These are phyloP conservation scores for Cryptosporidium parvum DNA, from an alignment of 169 alveolate species.

Conservation along the genomic window DNA sequence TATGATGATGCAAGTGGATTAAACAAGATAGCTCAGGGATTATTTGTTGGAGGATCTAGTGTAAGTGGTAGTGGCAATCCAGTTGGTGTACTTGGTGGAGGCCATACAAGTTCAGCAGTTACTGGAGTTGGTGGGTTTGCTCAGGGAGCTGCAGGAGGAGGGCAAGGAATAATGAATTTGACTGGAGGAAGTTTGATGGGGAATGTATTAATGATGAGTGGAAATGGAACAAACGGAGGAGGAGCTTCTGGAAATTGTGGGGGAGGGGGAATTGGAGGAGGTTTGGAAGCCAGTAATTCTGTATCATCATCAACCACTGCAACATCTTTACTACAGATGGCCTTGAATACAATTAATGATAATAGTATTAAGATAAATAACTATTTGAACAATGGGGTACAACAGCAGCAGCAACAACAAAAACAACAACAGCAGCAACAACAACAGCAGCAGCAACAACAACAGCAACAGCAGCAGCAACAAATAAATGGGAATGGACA, in stretches of 20 bases:
- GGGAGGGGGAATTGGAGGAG: background rate
- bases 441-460: background rate
- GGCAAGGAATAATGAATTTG: constrained; percentile 8
- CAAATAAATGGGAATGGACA: background rate
- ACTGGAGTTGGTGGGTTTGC: background rate
- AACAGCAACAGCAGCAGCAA: no score
- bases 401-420: background rate
- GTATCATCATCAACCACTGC: constrained; percentile 18
- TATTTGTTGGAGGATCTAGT: constrained; percentile 7
- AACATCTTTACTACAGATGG: constrained; percentile 53
- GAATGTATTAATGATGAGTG: constrained; percentile 24
- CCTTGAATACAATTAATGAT: constrained; percentile 59
- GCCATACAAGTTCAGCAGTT: background rate
- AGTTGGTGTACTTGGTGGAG: background rate
- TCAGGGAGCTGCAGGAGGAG: constrained; percentile 9
- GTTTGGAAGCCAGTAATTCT: background rate
- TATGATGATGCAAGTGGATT: background rate
- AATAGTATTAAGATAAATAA: constrained; percentile 45
- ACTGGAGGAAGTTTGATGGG: constrained; percentile 21
- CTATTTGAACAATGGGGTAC: background rate
- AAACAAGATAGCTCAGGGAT: constrained; percentile 23
- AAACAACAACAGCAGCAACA: no score
- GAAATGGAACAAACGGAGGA: background rate
- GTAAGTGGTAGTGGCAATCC: background rate
- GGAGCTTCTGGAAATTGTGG: background rate